phyloP scores from a whole-genome alignment of 169 alveolate species.

The Sarcocystis neurona region DNA sequence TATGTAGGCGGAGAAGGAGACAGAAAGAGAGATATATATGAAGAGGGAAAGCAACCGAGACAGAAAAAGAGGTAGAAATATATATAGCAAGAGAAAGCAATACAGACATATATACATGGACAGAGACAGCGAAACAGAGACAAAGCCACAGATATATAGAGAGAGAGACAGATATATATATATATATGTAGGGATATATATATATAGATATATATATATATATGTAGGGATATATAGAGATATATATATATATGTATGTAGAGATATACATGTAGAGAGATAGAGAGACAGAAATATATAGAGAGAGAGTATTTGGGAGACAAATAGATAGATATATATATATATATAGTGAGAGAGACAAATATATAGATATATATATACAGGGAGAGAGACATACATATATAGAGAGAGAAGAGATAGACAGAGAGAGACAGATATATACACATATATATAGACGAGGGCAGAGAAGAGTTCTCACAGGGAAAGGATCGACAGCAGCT shows the following conservation, averaged over 20 bases:
- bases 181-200: not conserved
- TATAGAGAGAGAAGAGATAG: not conserved
- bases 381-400: conserved; percentile 27
- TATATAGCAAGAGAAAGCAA: too few relatives aligned
- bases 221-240: not conserved
- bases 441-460: conserved; percentile 77
- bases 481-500: conserved; percentile 88
- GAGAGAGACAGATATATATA: not conserved
- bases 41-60: too few relatives aligned
- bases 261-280: not conserved
- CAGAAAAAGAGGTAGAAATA: too few relatives aligned
- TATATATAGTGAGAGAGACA: not conserved
- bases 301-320: not conserved
- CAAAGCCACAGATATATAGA: too few relatives aligned
- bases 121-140: too few relatives aligned
- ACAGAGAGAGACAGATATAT: not conserved
- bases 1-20: too few relatives aligned
- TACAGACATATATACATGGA: too few relatives aligned
- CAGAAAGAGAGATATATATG: too few relatives aligned
- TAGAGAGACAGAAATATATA: not conserved
- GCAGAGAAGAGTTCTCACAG: too few relatives aligned
- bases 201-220: too few relatives aligned
- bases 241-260: not conserved
- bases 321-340: not conserved
- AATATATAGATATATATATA: not conserved